phyloP scores from a whole-genome alignment of 2,329 filamentous ascomycete species.

The Calonectria fujianensis region DNA sequence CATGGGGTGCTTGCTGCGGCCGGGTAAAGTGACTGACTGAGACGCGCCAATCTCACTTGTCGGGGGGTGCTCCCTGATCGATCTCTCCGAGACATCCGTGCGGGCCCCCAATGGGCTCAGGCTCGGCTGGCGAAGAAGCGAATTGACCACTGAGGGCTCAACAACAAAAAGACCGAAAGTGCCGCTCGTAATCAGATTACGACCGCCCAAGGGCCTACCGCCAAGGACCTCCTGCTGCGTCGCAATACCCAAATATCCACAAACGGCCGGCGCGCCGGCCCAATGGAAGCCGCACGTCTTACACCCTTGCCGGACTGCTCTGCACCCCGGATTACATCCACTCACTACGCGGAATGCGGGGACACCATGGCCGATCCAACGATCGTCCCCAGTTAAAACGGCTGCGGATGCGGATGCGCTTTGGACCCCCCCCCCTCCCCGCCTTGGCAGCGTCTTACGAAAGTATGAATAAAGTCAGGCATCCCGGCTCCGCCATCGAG shows the following conservation, averaged over 20 bases:
- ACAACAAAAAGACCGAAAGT: constrained; percentile 41
- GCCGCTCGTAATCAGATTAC: constrained; percentile 47
- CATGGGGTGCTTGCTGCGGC: constrained; percentile 10
- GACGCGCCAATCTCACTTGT: constrained; percentile 34
- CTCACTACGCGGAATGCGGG: constrained; percentile 43
- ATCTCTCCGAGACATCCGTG: constrained; percentile 47
- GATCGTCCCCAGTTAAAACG: constrained; percentile 30
- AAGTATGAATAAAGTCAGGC: constrained; percentile 40
- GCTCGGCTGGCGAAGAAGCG: neutral
- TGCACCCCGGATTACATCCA: constrained; percentile 43
- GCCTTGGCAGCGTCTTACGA: constrained; percentile 38
- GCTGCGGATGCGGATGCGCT: neutral
- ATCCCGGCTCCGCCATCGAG: constrained; percentile 8
- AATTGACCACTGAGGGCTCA: constrained; percentile 26
- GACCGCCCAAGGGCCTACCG: constrained; percentile 19
- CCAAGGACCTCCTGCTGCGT: constrained; percentile 6
- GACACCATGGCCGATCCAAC: constrained; percentile 31
- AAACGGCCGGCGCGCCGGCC: constrained; percentile 38
- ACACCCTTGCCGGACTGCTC: constrained; percentile 23
- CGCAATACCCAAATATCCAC: constrained; percentile 16
- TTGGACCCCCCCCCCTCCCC: constrained; percentile 29
- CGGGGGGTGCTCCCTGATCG: constrained; percentile 45
- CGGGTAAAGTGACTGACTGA: constrained; percentile 45
- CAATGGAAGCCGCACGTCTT: constrained; percentile 40
- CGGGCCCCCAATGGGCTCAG: constrained; percentile 5